Evolutionary conservation across 139 green algal genomes (phyloP).

Genomic region (Deuterostichococcus epilithicus): DNA sequence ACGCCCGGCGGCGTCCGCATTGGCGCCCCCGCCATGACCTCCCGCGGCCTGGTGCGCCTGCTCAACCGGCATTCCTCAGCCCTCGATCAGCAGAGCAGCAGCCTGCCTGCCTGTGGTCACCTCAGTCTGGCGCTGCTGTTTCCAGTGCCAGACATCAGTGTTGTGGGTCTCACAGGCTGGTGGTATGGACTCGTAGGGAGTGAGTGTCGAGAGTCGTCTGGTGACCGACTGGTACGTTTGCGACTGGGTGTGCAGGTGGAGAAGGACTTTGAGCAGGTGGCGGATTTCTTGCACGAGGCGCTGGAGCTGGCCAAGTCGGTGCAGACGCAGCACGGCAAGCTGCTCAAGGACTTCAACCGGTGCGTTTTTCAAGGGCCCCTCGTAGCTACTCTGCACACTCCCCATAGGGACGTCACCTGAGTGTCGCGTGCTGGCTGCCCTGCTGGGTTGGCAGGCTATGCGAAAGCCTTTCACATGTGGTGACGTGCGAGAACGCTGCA

Average conservation of each 20-base stretch:
- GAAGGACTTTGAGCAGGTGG: conserved; percentile 67
- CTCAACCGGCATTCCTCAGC: neutral
- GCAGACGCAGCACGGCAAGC: conserved; percentile 74
- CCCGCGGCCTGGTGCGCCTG: conserved; percentile 11
- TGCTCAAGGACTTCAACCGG: conserved; percentile 83
- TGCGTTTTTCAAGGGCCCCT: neutral
- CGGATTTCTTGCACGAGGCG: conserved; percentile 65
- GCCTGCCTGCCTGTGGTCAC: neutral
- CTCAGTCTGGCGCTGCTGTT: neutral
- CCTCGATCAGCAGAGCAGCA: neutral
- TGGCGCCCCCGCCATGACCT: conserved; percentile 83
- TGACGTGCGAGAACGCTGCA: neutral
- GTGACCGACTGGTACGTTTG: too few species aligned
- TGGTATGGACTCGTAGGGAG: too few species aligned
- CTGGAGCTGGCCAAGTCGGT: conserved; percentile 69
- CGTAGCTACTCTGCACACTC: neutral
- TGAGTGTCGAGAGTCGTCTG: too few species aligned
- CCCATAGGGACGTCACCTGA: neutral
- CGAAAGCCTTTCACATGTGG: neutral
- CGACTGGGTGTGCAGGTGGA: conserved; percentile 62
- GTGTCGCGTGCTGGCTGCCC: neutral
- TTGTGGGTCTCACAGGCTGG: neutral
- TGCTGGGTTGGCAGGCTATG: neutral
- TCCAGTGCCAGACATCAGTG: neutral
- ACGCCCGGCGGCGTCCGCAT: conserved; percentile 79